Evolutionary conservation across 176 grass and related monocot genomes (phyloP).

Genomic region (Oropetium thomaeum): DNA sequence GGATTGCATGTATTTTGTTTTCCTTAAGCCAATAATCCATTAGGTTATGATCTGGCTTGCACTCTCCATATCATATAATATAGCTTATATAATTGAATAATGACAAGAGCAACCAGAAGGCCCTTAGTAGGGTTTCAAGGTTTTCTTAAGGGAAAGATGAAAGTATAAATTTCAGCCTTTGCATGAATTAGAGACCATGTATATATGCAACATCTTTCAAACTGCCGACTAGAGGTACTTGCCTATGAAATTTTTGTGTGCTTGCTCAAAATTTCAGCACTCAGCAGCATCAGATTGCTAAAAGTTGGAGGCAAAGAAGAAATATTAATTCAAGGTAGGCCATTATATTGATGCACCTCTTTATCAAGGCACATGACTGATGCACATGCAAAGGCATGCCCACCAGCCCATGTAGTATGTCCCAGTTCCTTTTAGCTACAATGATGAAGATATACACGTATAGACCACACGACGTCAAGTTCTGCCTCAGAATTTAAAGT

Average conservation of each 20-base stretch:
- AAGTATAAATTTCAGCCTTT: too few relatives aligned
- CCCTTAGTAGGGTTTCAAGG: not conserved
- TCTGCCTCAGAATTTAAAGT: not conserved
- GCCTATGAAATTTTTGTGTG: not conserved
- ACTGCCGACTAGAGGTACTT: not conserved
- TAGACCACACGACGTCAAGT: not conserved
- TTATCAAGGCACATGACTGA: slow-evolving; percentile 26
- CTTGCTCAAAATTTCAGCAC: not conserved
- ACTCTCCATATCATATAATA: too few relatives aligned
- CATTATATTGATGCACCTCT: slow-evolving; percentile 7
- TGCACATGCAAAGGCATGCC: slow-evolving; percentile 6
- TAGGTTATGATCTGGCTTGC: too few relatives aligned
- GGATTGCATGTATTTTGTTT: too few relatives aligned
- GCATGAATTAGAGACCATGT: too few relatives aligned
- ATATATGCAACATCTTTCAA: too few relatives aligned
- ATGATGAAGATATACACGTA: not conserved
- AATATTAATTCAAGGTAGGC: slow-evolving; percentile 16
- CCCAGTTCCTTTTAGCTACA: slow-evolving; percentile 15
- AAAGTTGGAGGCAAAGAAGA: not conserved
- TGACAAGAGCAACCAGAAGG: too few relatives aligned
- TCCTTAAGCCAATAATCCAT: too few relatives aligned
- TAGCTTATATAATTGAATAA: too few relatives aligned
- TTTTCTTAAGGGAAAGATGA: too few relatives aligned
- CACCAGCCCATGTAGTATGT: slow-evolving; percentile 16
- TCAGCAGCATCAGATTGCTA: not conserved